A percentile compares a stretch with the other conserved stretches of the same genome.
These are phyloP conservation scores for Zasmidium citrigriseum DNA, from an alignment of 2,329 filamentous ascomycete species.

Conservation along the genomic window DNA sequence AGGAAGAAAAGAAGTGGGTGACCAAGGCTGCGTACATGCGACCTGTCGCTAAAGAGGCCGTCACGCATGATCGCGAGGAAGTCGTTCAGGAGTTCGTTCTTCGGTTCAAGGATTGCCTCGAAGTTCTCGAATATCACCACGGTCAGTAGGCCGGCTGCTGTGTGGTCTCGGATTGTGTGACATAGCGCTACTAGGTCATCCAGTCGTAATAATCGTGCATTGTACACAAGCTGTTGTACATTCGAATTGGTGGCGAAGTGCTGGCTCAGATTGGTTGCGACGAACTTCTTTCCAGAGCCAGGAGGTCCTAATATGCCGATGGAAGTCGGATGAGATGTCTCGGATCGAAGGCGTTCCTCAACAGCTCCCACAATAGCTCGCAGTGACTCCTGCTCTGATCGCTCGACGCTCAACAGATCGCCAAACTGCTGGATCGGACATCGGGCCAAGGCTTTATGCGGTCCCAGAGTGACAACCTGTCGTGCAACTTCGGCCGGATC, in stretches of 20 bases:
- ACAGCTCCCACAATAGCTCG: constrained; percentile 32
- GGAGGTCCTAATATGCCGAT: constrained; percentile 33
- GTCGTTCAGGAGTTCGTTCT: constrained; percentile 28
- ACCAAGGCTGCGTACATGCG: constrained; percentile 29
- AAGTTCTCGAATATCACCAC: constrained; percentile 36
- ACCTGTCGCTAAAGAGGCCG: constrained; percentile 32
- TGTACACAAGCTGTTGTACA: constrained; percentile 29
- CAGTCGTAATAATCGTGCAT: constrained; percentile 29
- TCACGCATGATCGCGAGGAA: constrained; percentile 34
- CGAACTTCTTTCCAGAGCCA: constrained; percentile 37
- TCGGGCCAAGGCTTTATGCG: constrained; percentile 31
- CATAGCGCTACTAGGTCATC: constrained; percentile 32
- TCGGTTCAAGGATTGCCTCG: constrained; percentile 30
- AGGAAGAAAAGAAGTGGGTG: constrained; percentile 35
- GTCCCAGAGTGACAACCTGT: constrained; percentile 33
- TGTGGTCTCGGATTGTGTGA: constrained; percentile 33
- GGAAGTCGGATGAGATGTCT: constrained; percentile 29
- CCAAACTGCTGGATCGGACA: constrained; percentile 32
- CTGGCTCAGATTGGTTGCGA: constrained; percentile 31
- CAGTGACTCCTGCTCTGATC: constrained; percentile 34
- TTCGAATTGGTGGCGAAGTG: constrained; percentile 26
- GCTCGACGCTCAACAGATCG: constrained; percentile 31
- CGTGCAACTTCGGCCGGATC: constrained; percentile 35
- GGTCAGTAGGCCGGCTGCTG: constrained; percentile 27
- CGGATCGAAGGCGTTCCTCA: constrained; percentile 29